A percentile compares a stretch with the other conserved stretches of the same genome.
These are phyloP conservation scores for Naganishia liquefaciens DNA, from an alignment of 1,284 basidiomycete genomes.

Conservation along the genomic window DNA sequence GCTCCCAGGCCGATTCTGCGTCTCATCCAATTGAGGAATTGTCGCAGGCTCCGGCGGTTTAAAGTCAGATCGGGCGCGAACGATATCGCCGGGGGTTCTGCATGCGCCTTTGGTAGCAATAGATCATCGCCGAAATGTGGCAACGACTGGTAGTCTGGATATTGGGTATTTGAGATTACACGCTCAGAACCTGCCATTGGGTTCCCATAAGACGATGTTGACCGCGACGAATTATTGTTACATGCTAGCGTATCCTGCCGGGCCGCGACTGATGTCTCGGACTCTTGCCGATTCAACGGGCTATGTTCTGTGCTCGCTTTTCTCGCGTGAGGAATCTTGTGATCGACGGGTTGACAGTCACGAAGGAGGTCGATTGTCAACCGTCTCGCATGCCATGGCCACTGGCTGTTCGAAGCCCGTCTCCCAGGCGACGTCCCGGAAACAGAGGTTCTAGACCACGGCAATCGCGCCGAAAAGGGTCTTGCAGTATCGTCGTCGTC, in stretches of 20 bases:
- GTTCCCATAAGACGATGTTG: conserved; percentile 10
- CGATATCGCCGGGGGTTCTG: neutral
- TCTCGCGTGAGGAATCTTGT: conserved; percentile 5
- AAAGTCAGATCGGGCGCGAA: conserved; percentile 14
- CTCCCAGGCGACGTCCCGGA: neutral
- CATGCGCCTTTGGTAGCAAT: neutral
- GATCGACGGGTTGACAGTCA: neutral
- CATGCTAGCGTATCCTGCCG: neutral
- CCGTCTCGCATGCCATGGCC: conserved; percentile 22
- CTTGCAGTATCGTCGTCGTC: conserved; percentile 2
- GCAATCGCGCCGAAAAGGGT: conserved; percentile 13
- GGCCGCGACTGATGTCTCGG: conserved; percentile 1
- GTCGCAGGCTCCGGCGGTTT: conserved; percentile 12
- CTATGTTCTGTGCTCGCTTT: conserved; percentile 15
- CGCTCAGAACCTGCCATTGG: neutral
- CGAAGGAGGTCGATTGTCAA: conserved; percentile 8
- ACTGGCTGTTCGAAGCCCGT: neutral
- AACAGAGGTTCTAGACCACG: neutral
- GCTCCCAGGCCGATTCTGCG: conserved; percentile 12
- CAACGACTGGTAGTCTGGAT: conserved; percentile 16
- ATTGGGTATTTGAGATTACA: conserved; percentile 1
- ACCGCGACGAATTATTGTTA: conserved; percentile 7
- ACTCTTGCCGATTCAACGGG: conserved; percentile 9
- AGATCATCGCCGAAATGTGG: neutral
- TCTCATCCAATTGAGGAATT: conserved; percentile 15